Base-by-base conservation (phyloP, 768 basidiomycete genomes). In the Boletus reticuloceps region DNA sequence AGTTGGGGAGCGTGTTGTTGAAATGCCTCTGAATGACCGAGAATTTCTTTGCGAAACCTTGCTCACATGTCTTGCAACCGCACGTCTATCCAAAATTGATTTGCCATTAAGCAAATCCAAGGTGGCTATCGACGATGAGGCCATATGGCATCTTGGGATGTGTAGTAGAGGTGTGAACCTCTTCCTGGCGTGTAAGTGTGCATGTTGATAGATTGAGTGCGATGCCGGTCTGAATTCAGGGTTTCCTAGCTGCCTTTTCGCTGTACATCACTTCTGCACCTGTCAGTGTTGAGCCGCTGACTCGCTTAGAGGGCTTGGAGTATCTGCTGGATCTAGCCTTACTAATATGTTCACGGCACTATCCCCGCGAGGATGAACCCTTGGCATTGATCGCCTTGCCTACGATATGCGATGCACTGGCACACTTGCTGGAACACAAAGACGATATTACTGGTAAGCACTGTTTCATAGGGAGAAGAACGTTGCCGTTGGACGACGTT, bases 331-430 rank as follows among this genome's bases (percentile, higher is more conserved):
- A 83, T 50, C 68, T 73, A 1, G 61, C 83, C 7, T 59, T 84
- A 7, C 68, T 81, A 37, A 78, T 83, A 36, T 61, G 82, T 32
- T 71, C 75, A n/a, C 73, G 69, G 25, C 69, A 79, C 40, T 77
- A 78, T 52, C 34, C 68, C n/a, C 74, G 68, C 27, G 78, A 80
- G 36, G 77, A 82, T 29, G 80, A 80, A 54, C 70, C 79, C 3
- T 69, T 86, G 25, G 80, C 80, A 11, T 59, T 85, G 43, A 59
- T 84, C 29, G 68, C 79, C 11, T 75, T 75, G 46, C 77, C 82
- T 10, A 66, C 71, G 16, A 67, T 89, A 51, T 88, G 82, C 56
- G 58, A 64, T 32, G 84, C 79, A 12, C 60, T 89, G 50, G 52
- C 65, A 3, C 70, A 65, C 45, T 60, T 88, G 16, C 53, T 77